These are phyloP conservation scores for Grosmannia clavigera DNA, from an alignment of 2,329 filamentous ascomycete genomes.

Conservation along the genomic window DNA sequence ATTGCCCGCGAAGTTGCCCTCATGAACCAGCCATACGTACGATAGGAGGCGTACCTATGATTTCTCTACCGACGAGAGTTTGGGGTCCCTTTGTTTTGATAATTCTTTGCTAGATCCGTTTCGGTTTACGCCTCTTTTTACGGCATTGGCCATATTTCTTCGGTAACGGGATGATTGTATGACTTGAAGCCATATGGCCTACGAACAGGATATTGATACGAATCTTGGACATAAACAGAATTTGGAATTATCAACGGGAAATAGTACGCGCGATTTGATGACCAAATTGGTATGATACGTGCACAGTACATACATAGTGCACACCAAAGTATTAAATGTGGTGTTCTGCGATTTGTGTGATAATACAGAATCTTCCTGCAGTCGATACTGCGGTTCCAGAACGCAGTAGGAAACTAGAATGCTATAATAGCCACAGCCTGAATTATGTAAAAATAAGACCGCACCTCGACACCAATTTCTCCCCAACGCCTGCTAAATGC, in stretches of 20 bases:
- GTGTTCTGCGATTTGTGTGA: not conserved
- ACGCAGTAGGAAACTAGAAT: not conserved
- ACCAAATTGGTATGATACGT: not conserved
- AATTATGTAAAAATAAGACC: not conserved
- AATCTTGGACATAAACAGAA: not conserved
- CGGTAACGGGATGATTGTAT: not conserved
- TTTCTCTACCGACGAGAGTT: not conserved
- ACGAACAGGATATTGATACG: not conserved
- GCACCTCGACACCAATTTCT: not conserved
- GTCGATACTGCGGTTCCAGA: not conserved
- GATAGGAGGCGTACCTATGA: conserved; percentile 26
- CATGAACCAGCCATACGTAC: conserved; percentile 89
- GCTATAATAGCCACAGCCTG: not conserved
- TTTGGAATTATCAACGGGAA: not conserved
- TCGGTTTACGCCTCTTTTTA: too few relatives aligned
- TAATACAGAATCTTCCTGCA: not conserved
- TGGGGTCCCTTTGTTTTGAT: not conserved
- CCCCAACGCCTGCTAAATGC: not conserved
- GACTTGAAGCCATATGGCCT: not conserved
- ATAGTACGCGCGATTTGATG: not conserved
- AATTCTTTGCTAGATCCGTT: not conserved
- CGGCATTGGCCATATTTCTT: too few relatives aligned
- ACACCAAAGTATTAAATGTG: not conserved
- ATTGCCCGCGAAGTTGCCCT: conserved; percentile 82
- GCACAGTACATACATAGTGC: not conserved